These are phyloP conservation scores for Sporothrix mexicana DNA, from an alignment of 2,329 filamentous ascomycete species.

Conservation along the genomic window DNA sequence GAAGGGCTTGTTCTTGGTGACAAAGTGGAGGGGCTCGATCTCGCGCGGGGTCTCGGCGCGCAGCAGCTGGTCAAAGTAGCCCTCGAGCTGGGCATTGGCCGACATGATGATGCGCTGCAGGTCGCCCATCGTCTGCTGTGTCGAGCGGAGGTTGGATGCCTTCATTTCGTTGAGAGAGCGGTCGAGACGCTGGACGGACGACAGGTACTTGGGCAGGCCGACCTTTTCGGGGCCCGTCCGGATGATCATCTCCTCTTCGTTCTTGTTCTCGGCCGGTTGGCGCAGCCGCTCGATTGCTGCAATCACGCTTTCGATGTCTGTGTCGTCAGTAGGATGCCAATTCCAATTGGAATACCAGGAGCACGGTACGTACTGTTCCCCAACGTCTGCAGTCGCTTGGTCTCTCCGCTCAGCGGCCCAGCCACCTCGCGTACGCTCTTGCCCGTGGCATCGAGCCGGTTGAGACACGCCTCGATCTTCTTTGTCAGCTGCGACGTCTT, in stretches of 20 bases:
- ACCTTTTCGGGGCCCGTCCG: constrained; percentile 82
- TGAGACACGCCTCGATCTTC: constrained; percentile 89
- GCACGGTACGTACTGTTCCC: constrained; percentile 69
- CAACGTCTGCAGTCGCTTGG: constrained; percentile 84
- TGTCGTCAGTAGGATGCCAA: not conserved
- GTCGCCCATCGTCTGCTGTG: constrained; percentile 85
- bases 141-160: constrained; percentile 87
- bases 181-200: constrained; percentile 85
- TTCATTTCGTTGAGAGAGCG: constrained; percentile 84
- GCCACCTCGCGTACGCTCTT: constrained; percentile 91
- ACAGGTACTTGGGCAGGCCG: constrained; percentile 83
- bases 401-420: constrained; percentile 90
- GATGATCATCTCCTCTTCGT: constrained; percentile 89
- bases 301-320: constrained; percentile 85
- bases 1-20: constrained; percentile 88
- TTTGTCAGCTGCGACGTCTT: constrained; percentile 94
- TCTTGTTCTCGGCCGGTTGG: constrained; percentile 90
- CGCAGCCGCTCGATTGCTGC: constrained; percentile 86
- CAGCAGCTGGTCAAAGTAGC: constrained; percentile 79
- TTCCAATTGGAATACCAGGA: not conserved
- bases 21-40: constrained; percentile 88
- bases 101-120: constrained; percentile 77
- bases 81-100: constrained; percentile 83
- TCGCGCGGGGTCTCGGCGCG: constrained; percentile 75
- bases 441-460: constrained; percentile 82